Conservation (phyloP, 1,139 yeast genomes). For the Taphrina flavorubra region DNA sequence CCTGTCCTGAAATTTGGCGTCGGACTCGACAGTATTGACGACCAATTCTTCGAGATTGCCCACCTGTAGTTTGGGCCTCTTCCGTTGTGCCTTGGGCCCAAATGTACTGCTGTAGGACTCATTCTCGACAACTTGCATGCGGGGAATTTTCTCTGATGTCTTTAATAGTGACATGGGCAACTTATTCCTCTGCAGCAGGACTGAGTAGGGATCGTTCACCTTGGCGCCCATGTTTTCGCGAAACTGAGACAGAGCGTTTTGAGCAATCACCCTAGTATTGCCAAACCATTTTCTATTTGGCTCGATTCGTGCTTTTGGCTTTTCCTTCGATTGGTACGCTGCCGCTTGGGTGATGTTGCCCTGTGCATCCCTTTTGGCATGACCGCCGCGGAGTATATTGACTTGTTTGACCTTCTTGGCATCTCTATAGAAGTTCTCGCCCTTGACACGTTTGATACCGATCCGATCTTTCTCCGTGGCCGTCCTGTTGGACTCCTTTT, state of each 20-base stretch:
- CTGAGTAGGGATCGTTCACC: conserved; percentile 84
- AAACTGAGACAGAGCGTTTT: conserved; percentile 92
- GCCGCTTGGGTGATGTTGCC: conserved; percentile 92
- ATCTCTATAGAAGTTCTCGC: conserved; percentile 93
- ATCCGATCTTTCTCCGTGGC: conserved; percentile 59
- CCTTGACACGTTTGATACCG: conserved; percentile 91
- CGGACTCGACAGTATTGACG: conserved; percentile 63
- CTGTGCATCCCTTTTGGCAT: conserved; percentile 80
- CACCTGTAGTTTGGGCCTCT: conserved; percentile 76
- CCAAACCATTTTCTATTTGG: conserved; percentile 98
- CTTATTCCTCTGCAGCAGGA: conserved; percentile 83
- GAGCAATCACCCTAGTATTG: conserved; percentile 94
- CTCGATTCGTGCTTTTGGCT: conserved; percentile 91
- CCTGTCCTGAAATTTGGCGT: conserved; percentile 70
- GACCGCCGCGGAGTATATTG: conserved; percentile 90
- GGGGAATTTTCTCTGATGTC: conserved; percentile 63
- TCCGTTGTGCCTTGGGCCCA: conserved; percentile 95
- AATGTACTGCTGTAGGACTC: conserved; percentile 82
- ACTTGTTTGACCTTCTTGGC: conserved; percentile 88
- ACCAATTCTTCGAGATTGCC: conserved; percentile 83
- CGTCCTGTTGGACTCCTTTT: conserved; percentile 87
- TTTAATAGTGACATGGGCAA: conserved; percentile 94
- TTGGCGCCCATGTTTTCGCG: conserved; percentile 92
- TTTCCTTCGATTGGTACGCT: conserved; percentile 80
- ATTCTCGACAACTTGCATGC: conserved; percentile 81